Base-by-base conservation (phyloP, 768 basidiomycete genomes). In the Russula earlei region DNA sequence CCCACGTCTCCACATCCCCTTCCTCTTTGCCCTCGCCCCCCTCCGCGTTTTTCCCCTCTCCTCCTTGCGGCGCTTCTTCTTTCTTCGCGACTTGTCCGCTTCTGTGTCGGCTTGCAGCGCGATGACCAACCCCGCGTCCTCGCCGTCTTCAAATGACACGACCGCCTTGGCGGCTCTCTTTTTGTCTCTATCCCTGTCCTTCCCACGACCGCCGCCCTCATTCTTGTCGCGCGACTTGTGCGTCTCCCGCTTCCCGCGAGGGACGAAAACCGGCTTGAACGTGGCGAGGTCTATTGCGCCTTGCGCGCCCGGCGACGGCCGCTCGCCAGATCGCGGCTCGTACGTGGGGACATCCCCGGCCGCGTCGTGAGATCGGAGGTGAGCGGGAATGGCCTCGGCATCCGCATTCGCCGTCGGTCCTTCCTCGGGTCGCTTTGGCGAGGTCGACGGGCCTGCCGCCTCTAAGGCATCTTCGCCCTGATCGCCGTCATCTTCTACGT, bases 191-290 rank as follows among this genome's bases (percentile, higher is more conserved):
- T 45, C 29, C 19, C 31, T 33, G 37, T 73, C 74, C 64, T 79
- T 76, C 19, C 67, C 65, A 40, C 69, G 56, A n/a, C 20, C 52
- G 5, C 29, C 36, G 10, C 31, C 56, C 1, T 47, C 50, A 27
- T 47, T 57, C 25, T 47, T 46, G 24, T 71, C 52, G 19, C 77
- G 75, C 14, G 67, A 59, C 53, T 69, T 72, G 47, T 70, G 72
- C 2, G 67, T 55, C 19, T 70, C 71, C 8, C 73, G 71, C 31
- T 69, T 69, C 11, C 70, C 70, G n/a, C 82, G 78, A 6, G 84
- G 82, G 8, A 90, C 81, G 67, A 97, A 98, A 0, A 84, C 88
- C 1, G 94, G 94, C 64, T 85, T 89, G 76, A 95, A 97, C 0
- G 84, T 82, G n/a, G 76, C 70, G 25, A 83, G 61, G 65, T 92